Evolutionary conservation across 106 monocot genomes (phyloP).

Genomic region (Platanthera guangdongensis): DNA sequence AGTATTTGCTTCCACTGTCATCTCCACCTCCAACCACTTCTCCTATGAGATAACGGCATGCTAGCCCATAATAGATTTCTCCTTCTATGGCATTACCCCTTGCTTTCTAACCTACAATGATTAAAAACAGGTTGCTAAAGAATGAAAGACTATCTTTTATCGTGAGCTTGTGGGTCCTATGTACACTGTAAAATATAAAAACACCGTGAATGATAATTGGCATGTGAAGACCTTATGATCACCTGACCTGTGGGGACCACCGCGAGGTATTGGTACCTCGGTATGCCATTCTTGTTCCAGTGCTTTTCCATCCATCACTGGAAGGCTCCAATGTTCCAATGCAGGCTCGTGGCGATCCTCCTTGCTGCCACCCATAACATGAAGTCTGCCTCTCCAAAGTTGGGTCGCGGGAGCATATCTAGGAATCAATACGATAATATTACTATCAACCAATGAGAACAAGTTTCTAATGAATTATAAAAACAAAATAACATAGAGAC

Average conservation of each 20-base stretch:
- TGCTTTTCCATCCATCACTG: conserved; percentile 87
- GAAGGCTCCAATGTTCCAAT: conserved; percentile 88
- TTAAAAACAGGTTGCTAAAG: not conserved
- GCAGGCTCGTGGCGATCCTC: conserved; percentile 82
- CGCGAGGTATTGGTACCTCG: conserved; percentile 87
- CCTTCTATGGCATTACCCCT: not conserved
- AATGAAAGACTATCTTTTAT: not conserved
- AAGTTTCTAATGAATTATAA: not conserved
- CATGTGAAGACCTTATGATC: not conserved
- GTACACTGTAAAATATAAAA: not conserved
- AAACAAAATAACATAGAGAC: not conserved
- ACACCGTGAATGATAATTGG: not conserved
- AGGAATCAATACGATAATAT: not conserved
- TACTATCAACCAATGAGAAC: not conserved
- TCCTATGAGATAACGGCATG: no score
- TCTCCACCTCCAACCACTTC: no score
- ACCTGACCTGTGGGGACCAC: conserved; percentile 81
- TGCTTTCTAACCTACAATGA: not conserved
- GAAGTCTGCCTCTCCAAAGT: conserved; percentile 91
- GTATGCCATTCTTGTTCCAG: conserved; percentile 71
- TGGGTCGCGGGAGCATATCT: conserved; percentile 97
- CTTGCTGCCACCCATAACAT: conserved; percentile 98
- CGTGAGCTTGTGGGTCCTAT: not conserved
- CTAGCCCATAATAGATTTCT: no score
- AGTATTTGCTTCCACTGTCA: no score